These are phyloP conservation scores for Pleurozium schreberi DNA, from an alignment of 225 moss, liverwort and hornwort genomes.

Conservation along the genomic window DNA sequence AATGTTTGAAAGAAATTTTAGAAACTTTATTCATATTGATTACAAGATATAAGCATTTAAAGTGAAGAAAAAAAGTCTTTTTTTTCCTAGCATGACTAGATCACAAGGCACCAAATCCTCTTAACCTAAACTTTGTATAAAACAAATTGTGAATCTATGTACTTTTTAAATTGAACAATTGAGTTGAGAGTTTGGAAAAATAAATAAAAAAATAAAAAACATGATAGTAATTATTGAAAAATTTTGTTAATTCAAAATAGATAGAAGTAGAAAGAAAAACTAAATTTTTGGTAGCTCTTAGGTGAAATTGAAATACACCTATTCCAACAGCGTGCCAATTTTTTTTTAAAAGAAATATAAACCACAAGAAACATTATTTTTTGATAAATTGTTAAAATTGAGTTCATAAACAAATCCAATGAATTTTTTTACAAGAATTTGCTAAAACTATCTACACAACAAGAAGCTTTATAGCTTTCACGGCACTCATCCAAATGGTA, in stretches of 20 bases:
- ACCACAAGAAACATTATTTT: no score
- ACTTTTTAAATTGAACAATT: background rate
- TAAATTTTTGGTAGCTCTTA: background rate
- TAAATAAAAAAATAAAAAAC: no score
- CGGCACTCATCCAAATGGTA: background rate
- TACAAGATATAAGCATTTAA: background rate
- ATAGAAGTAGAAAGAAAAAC: background rate
- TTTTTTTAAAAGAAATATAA: no score
- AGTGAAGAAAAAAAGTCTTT: no score
- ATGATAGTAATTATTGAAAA: no score
- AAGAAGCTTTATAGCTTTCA: background rate
- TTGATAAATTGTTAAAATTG: background rate
- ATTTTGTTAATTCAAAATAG: background rate
- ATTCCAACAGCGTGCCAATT: no score
- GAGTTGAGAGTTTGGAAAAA: fast-evolving
- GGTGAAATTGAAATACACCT: background rate
- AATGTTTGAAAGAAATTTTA: background rate
- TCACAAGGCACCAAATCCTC: background rate
- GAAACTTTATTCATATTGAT: background rate
- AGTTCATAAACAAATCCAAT: background rate
- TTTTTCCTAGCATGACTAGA: fast-evolving
- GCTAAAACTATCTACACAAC: background rate
- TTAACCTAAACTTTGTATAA: no score
- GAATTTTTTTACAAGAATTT: background rate
- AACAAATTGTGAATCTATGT: background rate